Evolutionary conservation across 306 rosid genomes (phyloP), one percentile per base, ranked within the genome.

Genomic region (Cercis canadensis): DNA sequence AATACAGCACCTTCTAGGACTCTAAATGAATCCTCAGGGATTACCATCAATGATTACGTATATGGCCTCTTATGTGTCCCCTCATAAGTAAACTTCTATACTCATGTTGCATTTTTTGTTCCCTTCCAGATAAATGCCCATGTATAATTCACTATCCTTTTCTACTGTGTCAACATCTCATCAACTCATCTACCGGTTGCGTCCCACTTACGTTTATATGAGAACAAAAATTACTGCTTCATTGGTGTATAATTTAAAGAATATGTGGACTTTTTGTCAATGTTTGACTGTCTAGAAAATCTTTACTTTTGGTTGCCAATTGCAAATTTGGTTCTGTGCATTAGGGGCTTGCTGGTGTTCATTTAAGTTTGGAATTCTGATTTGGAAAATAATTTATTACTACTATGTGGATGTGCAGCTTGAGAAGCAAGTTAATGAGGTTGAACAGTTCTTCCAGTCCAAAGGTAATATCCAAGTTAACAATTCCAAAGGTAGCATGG

Each of bases 371-470:
- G 18, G 47, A 60, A 54, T 51, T 24, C 21, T 33, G 57, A 67
- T 57, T 61, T 72, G 32, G 41, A 70, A 56, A 57, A 15, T 37
- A 56, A 50, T 45, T 58, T 53, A 41, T 65, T 65, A 16, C 14
- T 75, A 73, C 69, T 2, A 7, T 58, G 40, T 53, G 52, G 47
- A 44, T 31, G 62, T 86, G 74, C 86, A 89, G 96, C 83, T 89
- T 59, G 95, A 92, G 84, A 70, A 85, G 67, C 84, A 73, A 73
- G 84, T 89, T 50, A 64, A 67, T 54, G 89, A 86, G 62, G 72
- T 89, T 57, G 92, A 87, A 69, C 81, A 83, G 18, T 86, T 85
- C 77, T 83, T 75, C 74, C 31, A 21, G 43, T 57, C 69, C 10
- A 61, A 16, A 9, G 57, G 53, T 69, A 76, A 76, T 24, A 73